Evolutionary conservation across 371 early-diverging fungal genomes (phyloP).

Genomic region (Mucor racemosus): DNA sequence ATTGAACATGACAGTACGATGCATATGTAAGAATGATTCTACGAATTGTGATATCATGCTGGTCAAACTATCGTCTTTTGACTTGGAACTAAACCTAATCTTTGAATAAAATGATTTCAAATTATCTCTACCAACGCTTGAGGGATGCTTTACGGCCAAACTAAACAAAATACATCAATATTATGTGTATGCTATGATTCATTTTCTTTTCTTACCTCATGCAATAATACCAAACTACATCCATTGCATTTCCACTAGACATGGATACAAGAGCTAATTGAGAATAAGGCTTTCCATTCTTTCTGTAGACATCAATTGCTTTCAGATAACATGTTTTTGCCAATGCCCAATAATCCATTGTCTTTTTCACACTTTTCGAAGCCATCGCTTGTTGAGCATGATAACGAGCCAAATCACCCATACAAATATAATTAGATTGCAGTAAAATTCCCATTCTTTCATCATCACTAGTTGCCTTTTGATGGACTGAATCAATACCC

Average conservation of each 20-base stretch:
- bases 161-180: conserved; percentile 18
- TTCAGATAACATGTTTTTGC: conserved; percentile 50
- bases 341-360: conserved; percentile 34
- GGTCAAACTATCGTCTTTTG: conserved; percentile 5
- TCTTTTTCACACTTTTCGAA: conserved; percentile 24
- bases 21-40: conserved; percentile 47
- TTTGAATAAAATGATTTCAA: conserved; percentile 51
- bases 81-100: conserved; percentile 30
- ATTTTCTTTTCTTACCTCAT: conserved; percentile 39
- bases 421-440: conserved; percentile 51
- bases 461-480: conserved; percentile 21
- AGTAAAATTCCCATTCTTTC: conserved; percentile 41
- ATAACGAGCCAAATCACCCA: conserved; percentile 57
- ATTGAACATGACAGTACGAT: conserved; percentile 46
- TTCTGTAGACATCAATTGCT: conserved; percentile 46
- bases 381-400: conserved; percentile 41
- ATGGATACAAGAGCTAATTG: conserved; percentile 53
- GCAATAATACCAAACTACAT: conserved; percentile 59
- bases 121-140: conserved; percentile 48
- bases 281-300: conserved; percentile 55
- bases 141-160: conserved; percentile 49
- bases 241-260: conserved; percentile 50
- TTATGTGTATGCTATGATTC: background rate
- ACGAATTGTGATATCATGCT: conserved; percentile 37
- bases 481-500: conserved; percentile 38